Conservation (phyloP, 768 basidiomycete species). For the Favolaschia claudopus region DNA sequence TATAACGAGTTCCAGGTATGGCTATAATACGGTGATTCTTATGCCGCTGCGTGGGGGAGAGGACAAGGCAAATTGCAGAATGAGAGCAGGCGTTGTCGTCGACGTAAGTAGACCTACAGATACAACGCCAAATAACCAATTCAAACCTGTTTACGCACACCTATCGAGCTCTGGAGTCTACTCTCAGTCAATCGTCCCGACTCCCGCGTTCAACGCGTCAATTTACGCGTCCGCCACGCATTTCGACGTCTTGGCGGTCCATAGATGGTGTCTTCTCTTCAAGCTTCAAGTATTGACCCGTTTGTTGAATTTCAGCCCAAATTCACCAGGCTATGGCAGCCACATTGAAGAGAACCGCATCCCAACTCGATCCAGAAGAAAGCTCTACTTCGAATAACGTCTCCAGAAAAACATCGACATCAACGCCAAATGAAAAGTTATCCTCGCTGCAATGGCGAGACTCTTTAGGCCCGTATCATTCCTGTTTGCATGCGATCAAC, state of each 20-base stretch:
- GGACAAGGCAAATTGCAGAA: no score
- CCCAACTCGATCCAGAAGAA: background rate
- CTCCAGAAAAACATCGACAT: conserved; percentile 14
- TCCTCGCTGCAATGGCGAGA: conserved; percentile 48
- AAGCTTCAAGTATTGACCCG: background rate
- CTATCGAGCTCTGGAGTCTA: no score
- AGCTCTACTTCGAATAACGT: conserved; percentile 18
- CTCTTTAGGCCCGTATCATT: conserved; percentile 43
- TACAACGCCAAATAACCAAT: no score
- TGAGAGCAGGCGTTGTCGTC: no score
- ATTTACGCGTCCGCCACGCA: no score
- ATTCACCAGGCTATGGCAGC: background rate
- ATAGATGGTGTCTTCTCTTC: background rate
- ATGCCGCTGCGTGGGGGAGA: no score
- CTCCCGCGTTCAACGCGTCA: no score
- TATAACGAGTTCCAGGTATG: no score
- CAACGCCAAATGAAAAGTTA: conserved; percentile 8
- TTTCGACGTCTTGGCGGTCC: background rate
- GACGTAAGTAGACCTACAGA: no score
- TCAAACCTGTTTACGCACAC: no score
- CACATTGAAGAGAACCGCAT: conserved; percentile 10
- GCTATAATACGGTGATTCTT: no score
- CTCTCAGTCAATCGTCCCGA: no score
- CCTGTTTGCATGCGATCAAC: conserved; percentile 53
- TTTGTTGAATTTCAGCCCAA: background rate